Percentiles rank a stretch among this genome's conserved stretches.
phyloP scores from a whole-genome alignment of 2,329 filamentous ascomycete genomes.

The Xylaria sp. region DNA sequence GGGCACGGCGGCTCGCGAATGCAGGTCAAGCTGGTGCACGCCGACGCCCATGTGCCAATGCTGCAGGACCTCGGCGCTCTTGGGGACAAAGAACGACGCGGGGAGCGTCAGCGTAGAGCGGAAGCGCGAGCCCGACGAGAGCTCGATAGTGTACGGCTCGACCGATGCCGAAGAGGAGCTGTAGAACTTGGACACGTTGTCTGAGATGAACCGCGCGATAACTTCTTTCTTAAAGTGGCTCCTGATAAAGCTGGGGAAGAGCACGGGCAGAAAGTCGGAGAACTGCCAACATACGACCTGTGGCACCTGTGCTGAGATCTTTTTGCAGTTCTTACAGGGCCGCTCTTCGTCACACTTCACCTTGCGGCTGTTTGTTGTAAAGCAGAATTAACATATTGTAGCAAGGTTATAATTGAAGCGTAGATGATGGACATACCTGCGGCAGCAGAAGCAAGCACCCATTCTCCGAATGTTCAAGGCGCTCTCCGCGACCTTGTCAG shows the following conservation, averaged over 20 bases:
- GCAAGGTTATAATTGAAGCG: background rate
- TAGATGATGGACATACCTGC: conserved; percentile 46
- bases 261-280: conserved; percentile 61
- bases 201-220: conserved; percentile 59
- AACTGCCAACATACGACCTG: conserved; percentile 70
- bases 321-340: conserved; percentile 67
- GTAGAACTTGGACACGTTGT: conserved; percentile 55
- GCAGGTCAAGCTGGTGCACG: conserved; percentile 54
- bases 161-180: conserved; percentile 23
- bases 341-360: conserved; percentile 66
- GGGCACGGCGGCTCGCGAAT: conserved; percentile 57
- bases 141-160: conserved; percentile 57
- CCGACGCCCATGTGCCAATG: conserved; percentile 61
- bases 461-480: conserved; percentile 64
- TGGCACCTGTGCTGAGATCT: conserved; percentile 60
- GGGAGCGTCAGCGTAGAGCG: conserved; percentile 57
- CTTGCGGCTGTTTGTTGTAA: conserved; percentile 57
- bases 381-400: conserved; percentile 10
- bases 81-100: conserved; percentile 64
- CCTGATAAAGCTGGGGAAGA: conserved; percentile 65
- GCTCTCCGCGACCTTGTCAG: conserved; percentile 63
- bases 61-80: conserved; percentile 58
- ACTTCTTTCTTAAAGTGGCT: conserved; percentile 62
- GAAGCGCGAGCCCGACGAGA: conserved; percentile 61
- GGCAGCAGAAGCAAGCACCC: conserved; percentile 69